Conservation (phyloP, 2,329 filamentous ascomycete species). For the Pseudogymnoascus sp. region DNA sequence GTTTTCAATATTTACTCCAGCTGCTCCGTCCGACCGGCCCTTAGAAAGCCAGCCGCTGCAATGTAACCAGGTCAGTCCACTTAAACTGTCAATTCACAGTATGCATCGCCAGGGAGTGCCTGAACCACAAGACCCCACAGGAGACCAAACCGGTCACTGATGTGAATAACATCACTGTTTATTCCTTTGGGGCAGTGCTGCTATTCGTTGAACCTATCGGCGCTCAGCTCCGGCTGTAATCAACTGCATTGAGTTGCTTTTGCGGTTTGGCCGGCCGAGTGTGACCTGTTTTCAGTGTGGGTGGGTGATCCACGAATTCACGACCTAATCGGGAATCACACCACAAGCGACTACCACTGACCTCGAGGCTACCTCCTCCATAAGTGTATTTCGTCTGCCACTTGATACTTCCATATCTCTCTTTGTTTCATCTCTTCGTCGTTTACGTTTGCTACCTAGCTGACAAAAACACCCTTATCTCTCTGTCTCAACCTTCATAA, state of each 20-base stretch:
- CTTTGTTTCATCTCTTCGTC: background rate
- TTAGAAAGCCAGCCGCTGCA: background rate
- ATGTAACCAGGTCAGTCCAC: background rate
- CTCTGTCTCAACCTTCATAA: background rate
- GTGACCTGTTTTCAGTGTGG: conserved; percentile 1
- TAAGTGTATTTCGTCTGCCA: background rate
- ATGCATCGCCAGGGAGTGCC: background rate
- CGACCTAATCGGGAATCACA: background rate
- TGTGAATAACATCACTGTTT: background rate
- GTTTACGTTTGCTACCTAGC: background rate
- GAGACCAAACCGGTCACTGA: background rate
- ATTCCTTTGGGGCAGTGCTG: background rate
- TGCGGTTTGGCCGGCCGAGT: background rate
- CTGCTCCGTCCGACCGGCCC: background rate
- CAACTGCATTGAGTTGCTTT: background rate
- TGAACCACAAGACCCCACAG: background rate
- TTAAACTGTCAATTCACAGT: background rate
- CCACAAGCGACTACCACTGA: background rate
- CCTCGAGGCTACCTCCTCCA: background rate
- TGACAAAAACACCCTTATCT: background rate
- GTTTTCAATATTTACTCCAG: background rate
- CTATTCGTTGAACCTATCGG: background rate
- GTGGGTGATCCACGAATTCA: conserved; percentile 5
- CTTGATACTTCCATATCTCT: background rate
- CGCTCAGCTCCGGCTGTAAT: background rate